Evolutionary conservation across 345 rosid genomes (phyloP), one percentile per base, ranked within the genome.

Genomic region (Eucalyptus cloeziana): DNA sequence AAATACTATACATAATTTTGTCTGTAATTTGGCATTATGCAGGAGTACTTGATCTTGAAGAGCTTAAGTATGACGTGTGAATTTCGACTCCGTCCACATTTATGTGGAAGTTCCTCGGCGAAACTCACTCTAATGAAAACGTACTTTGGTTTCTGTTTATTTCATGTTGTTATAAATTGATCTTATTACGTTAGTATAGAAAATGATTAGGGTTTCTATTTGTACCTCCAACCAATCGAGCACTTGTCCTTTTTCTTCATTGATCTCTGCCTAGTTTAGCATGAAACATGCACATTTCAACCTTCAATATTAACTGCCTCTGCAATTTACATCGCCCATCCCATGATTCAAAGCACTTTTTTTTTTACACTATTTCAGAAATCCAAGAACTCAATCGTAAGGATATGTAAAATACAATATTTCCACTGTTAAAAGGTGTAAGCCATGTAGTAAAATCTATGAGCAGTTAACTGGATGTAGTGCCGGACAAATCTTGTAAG

Each of bases 251-350:
- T 93, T 93, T 94, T 93, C 91, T 89, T 95, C 27, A 91, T 93
- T 8, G 97, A 95, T 91, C 95, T 94, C 27, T 90, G 91, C 90
- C 85, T 94, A 30, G 96, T 96, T 58, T 95, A 94, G 37, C 94
- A 93, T 49, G 92, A 91, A 86, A 94, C 92, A 96, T 94, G 95
- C 83, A 92, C 92, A 89, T 96, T 92, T 79, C 92, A 87, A 89
- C 96, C 96, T 17, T 95, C 98, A 40, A 87, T 92, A 54, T 81
- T 96, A 86, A 96, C 96, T 85, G 96, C 96, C 17, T 95, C 96
- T 37, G 98, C 97, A 49, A 92, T 96, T 86, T 96, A 93, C 86
- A 94, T 96, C 5, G 95, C 98, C n/a, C 96, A 93, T 56, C 88
- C 93, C n/a, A n/a, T n/a, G n/a, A n/a, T n/a, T n/a, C n/a, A n/a